These are phyloP conservation scores for Cystobasidium sp. DNA, from an alignment of 1,284 basidiomycete genomes.

Conservation along the genomic window DNA sequence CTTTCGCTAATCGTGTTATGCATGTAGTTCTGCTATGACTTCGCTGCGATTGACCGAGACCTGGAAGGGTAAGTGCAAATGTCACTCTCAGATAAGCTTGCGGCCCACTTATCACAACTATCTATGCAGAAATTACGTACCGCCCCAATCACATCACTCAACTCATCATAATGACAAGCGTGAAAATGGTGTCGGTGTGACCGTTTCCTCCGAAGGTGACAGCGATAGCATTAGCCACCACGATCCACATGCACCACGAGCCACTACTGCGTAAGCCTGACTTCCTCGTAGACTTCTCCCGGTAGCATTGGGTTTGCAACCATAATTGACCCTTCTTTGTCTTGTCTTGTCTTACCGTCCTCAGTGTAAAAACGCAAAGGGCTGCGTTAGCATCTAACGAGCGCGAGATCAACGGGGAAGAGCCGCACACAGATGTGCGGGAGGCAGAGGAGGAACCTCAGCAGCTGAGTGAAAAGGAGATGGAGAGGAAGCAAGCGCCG, in stretches of 20 bases:
- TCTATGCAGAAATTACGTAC: conserved; percentile 20
- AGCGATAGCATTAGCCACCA: conserved; percentile 4
- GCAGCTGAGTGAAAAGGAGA: conserved; percentile 13
- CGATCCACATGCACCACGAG: conserved; percentile 8
- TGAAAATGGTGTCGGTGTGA: conserved; percentile 35
- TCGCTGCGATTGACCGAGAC: conserved; percentile 36
- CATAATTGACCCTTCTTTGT: background rate
- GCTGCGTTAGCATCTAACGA: background rate
- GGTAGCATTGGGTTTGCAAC: background rate
- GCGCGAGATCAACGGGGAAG: background rate
- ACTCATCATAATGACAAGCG: background rate
- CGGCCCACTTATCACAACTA: background rate
- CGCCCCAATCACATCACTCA: background rate
- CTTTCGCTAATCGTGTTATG: background rate
- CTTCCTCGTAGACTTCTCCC: too few species aligned
- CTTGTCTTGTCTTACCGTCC: background rate
- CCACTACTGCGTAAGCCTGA: conserved; percentile 21
- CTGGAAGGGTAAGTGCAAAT: conserved; percentile 32
- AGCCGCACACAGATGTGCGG: background rate
- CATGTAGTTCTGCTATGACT: conserved; percentile 40
- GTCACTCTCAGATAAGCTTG: background rate
- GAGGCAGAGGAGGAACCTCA: background rate
- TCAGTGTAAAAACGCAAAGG: conserved; percentile 14
- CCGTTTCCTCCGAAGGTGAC: conserved; percentile 18
- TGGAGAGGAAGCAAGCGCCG: conserved; percentile 22